Conservation (phyloP, 768 basidiomycete genomes). For the Hypsizygus marmoreus region DNA sequence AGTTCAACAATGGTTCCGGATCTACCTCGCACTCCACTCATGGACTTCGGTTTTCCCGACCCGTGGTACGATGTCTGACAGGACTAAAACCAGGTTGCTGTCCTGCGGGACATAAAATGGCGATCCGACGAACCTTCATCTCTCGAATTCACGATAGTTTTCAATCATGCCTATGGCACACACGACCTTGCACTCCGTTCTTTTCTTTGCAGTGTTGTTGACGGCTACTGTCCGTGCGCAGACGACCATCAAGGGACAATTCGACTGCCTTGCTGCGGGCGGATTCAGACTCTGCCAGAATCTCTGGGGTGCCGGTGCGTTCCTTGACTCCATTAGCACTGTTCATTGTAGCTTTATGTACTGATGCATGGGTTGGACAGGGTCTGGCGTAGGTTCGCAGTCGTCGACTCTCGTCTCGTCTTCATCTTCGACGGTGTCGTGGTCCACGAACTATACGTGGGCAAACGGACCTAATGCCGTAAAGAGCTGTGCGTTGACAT, state of each 20-base stretch:
- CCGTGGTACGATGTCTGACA: no score
- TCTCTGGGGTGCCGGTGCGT: slow-evolving; percentile 51
- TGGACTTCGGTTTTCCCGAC: no score
- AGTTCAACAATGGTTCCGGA: no score
- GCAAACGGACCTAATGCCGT: slow-evolving; percentile 50
- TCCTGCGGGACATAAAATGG: no score
- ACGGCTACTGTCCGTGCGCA: no score
- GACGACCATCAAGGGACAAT: slow-evolving; percentile 47
- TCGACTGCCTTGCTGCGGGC: slow-evolving; percentile 46
- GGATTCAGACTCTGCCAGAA: slow-evolving; percentile 57
- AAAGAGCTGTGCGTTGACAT: slow-evolving; percentile 49
- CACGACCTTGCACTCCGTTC: no score
- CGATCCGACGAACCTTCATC: no score
- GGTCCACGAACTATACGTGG: slow-evolving; percentile 59
- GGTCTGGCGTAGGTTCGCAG: slow-evolving; percentile 48
- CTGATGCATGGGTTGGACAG: slow-evolving; percentile 23
- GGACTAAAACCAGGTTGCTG: no score
- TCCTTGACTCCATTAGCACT: not conserved
- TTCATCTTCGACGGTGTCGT: slow-evolving; percentile 43
- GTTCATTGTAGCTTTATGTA: not conserved
- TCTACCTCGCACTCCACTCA: no score
- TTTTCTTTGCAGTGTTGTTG: no score
- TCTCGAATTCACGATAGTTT: no score
- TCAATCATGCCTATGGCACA: no score
- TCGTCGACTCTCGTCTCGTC: slow-evolving; percentile 45